Percentiles rank a stretch among this genome's conserved stretches.
phyloP scores from a whole-genome alignment of 2,329 filamentous ascomycete species.

The Mollisiaceae sp. region DNA sequence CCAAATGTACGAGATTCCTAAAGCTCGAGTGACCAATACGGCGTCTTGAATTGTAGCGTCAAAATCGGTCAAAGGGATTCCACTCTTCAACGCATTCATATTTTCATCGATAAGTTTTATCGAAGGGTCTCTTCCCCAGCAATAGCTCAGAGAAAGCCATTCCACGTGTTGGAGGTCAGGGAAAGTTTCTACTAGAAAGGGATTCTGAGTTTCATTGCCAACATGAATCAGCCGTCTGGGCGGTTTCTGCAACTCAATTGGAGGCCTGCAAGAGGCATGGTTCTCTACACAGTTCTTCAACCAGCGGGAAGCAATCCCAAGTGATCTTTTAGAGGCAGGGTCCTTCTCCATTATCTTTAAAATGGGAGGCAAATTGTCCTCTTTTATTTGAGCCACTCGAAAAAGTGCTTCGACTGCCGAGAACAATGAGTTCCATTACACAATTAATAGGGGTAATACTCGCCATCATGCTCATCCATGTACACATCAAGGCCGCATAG shows the following conservation, averaged over 20 bases:
- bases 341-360: conserved; percentile 25
- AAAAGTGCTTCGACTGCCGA: conserved; percentile 22
- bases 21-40: conserved; percentile 24
- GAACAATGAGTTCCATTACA: conserved; percentile 22
- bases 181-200: conserved; percentile 25
- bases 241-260: conserved; percentile 27
- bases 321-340: conserved; percentile 21
- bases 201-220: conserved; percentile 26
- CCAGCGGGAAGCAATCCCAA: conserved; percentile 26
- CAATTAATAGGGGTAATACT: conserved; percentile 19
- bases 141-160: conserved; percentile 28
- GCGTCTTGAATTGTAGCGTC: conserved; percentile 27
- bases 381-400: conserved; percentile 20
- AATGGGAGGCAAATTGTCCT: conserved; percentile 26
- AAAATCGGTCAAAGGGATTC: conserved; percentile 21
- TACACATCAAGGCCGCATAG: conserved; percentile 26
- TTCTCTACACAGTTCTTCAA: conserved; percentile 24
- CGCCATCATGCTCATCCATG: conserved; percentile 22
- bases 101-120: conserved; percentile 22
- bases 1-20: conserved; percentile 28
- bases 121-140: conserved; percentile 26
- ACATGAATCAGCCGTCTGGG: conserved; percentile 26
- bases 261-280: conserved; percentile 24
- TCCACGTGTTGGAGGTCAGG: conserved; percentile 24
- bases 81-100: conserved; percentile 21